Evolutionary conservation across 768 basidiomycete species (phyloP).

Genomic region (Hericium rajendrae): DNA sequence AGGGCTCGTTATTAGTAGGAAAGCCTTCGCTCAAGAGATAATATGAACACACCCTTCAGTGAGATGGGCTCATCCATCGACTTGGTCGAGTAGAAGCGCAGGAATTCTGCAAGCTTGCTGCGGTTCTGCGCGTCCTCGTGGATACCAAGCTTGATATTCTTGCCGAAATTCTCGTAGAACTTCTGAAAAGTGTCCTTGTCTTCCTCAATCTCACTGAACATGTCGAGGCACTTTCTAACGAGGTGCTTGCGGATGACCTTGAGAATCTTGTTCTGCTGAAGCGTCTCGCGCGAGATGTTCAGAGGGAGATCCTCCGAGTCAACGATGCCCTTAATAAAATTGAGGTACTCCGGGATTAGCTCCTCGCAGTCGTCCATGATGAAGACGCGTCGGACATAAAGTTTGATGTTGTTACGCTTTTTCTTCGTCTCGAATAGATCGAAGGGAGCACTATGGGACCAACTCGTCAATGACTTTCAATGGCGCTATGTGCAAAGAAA

Average conservation of each 20-base stretch:
- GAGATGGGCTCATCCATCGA: slow-evolving; percentile 83
- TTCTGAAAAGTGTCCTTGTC: slow-evolving; percentile 98
- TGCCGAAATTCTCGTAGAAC: slow-evolving; percentile 97
- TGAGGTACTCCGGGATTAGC: slow-evolving; percentile 98
- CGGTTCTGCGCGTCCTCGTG: slow-evolving; percentile 99
- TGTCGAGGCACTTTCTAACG: slow-evolving; percentile 94
- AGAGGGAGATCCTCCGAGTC: slow-evolving; percentile 99
- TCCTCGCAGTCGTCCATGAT: slow-evolving; percentile 99
- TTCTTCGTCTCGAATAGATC: slow-evolving; percentile 99
- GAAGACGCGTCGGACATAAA: slow-evolving; percentile 99
- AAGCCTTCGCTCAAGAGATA: background rate
- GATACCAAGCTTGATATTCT: slow-evolving; percentile 99
- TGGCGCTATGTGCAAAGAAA: background rate
- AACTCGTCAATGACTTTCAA: slow-evolving; percentile 7
- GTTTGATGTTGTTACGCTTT: slow-evolving; percentile 99
- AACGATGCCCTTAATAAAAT: slow-evolving; percentile 99
- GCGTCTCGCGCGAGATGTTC: slow-evolving; percentile 99
- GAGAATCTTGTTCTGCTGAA: slow-evolving; percentile 99
- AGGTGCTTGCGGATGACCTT: slow-evolving; percentile 99
- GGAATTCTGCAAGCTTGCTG: slow-evolving; percentile 97
- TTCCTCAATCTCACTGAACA: slow-evolving; percentile 94
- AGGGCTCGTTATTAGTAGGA: background rate
- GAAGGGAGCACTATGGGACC: slow-evolving; percentile 72
- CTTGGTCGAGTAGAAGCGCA: slow-evolving; percentile 98
- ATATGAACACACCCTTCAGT: slow-evolving; percentile 64